phyloP scores from a whole-genome alignment of 331 rosid species.

The Malus hybrid region DNA sequence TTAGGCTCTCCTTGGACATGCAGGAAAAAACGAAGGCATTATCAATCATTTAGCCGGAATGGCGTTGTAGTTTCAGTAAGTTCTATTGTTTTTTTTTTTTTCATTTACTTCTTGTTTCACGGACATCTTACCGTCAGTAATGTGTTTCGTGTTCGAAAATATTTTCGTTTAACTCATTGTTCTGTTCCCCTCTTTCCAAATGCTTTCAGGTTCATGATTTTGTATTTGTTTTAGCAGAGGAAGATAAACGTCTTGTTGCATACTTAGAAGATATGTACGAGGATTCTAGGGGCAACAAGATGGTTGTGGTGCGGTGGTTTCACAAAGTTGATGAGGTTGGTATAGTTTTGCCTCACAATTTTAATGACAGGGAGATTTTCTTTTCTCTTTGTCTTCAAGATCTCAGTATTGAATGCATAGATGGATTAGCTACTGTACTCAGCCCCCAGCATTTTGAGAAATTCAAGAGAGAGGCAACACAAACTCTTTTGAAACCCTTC shows the following conservation, averaged over 20 bases:
- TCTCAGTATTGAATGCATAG: constrained; percentile 95
- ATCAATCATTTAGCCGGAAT: constrained; percentile 49
- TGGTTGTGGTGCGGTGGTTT: constrained; percentile 97
- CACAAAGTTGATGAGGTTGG: constrained; percentile 98
- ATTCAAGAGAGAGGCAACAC: constrained; percentile 48
- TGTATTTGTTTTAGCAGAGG: constrained; percentile 84
- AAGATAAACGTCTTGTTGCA: constrained; percentile 79
- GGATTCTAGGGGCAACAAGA: constrained; percentile 87
- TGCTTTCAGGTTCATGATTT: constrained; percentile 67
- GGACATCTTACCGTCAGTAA: background rate
- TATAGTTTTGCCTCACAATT: constrained; percentile 68
- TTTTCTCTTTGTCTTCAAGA: constrained; percentile 92
- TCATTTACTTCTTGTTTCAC: background rate
- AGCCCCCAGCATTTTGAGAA: constrained; percentile 66
- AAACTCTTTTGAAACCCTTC: constrained; percentile 48
- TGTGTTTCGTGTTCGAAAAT: background rate
- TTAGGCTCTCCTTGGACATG: constrained; percentile 57
- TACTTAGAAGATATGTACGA: constrained; percentile 89
- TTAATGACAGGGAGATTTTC: constrained; percentile 89
- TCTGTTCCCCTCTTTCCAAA: constrained; percentile 6
- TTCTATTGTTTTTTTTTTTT: background rate
- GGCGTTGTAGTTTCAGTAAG: constrained; percentile 68
- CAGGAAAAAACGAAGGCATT: constrained; percentile 60
- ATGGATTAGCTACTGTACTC: constrained; percentile 85
- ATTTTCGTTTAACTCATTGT: constrained; percentile 10